Evolutionary conservation across 306 rosid genomes (phyloP).

Genomic region (Sechiopsis laciniata): DNA sequence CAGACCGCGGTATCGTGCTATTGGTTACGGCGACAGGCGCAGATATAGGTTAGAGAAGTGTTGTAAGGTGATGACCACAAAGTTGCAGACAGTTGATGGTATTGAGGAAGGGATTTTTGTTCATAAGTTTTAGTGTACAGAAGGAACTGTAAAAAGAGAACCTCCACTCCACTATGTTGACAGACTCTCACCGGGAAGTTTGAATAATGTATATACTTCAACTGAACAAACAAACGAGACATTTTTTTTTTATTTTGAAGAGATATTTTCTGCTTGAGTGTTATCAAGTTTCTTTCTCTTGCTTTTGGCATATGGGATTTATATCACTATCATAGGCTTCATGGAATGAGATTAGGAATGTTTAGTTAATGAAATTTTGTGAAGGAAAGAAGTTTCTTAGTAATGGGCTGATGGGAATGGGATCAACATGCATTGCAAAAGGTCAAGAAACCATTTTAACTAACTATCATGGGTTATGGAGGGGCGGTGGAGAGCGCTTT

Average conservation of each 20-base stretch:
- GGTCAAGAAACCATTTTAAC: background rate
- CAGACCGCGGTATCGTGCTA: background rate
- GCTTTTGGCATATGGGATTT: background rate
- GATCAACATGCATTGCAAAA: background rate
- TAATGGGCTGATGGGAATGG: background rate
- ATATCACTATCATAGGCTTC: background rate
- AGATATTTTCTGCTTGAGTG: background rate
- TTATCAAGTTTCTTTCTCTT: background rate
- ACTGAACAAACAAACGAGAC: conserved; percentile 13
- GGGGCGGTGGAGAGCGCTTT: too few relatives aligned
- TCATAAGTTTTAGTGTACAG: conserved; percentile 4
- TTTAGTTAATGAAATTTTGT: background rate
- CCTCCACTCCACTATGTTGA: conserved; percentile 12
- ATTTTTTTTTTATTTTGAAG: conserved; percentile 10
- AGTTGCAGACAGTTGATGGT: background rate
- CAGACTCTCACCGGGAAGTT: conserved; percentile 1
- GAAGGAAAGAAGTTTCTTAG: background rate
- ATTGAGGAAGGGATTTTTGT: background rate
- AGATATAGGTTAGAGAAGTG: conserved; percentile 3
- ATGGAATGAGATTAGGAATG: background rate
- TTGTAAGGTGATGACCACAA: background rate
- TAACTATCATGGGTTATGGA: too few relatives aligned
- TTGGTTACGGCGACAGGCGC: background rate
- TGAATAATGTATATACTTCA: conserved; percentile 18
- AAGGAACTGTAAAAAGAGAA: conserved; percentile 17